Base-by-base conservation (phyloP, 441 rosid genomes). In the Dalechampia spathulata region DNA sequence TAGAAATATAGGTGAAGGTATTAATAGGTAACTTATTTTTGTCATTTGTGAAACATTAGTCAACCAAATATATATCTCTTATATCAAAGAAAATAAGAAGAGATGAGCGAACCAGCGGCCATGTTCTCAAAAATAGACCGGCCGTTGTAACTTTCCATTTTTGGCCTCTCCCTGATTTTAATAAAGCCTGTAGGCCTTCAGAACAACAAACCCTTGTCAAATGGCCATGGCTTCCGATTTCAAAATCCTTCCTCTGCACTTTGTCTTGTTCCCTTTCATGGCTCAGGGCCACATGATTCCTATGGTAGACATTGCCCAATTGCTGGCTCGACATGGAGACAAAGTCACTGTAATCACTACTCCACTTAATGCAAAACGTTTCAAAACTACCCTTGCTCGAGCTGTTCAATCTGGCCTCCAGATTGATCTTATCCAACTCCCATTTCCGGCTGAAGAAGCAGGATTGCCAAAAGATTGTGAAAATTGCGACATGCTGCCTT, bases 381-480 rank as follows among this genome's bases (percentile, higher is more conserved):
- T 60, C 17, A 32, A 47, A 21, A 10, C 37, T 7, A 39, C 53
- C 2, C 7, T 74, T 38, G 45, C 40, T 39, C 73, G 70, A 2
- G 58, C 64, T 56, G 22, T 19, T 0, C 45, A 65, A 2, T 55
- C 66, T 0, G 76, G 78, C 0, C 68, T 68, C 17, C 52, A 20
- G 5, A 66, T 77, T 21, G 66, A 11, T 7, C 1, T 69, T 0
- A 28, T 60, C 4, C 51, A 61, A 2, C 52, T 74, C 28, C 48
- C 16, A 32, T 55, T 74, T 41, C 80, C 76, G 0, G 32, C 49
- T 5, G 36, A 42, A 21, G 65, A 68, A 56, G 68, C 27, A 10
- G 83, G 78, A 40, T 56, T 82, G 19, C 78, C 68, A 0, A 45
- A 73, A 36, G 68, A 77, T 20, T 49, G 58, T 4, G 85, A 78